Evolutionary conservation across 2,329 filamentous ascomycete species (phyloP), one percentile per base, ranked within the genome.

Genomic region (Scopulariopsis brevicaulis): DNA sequence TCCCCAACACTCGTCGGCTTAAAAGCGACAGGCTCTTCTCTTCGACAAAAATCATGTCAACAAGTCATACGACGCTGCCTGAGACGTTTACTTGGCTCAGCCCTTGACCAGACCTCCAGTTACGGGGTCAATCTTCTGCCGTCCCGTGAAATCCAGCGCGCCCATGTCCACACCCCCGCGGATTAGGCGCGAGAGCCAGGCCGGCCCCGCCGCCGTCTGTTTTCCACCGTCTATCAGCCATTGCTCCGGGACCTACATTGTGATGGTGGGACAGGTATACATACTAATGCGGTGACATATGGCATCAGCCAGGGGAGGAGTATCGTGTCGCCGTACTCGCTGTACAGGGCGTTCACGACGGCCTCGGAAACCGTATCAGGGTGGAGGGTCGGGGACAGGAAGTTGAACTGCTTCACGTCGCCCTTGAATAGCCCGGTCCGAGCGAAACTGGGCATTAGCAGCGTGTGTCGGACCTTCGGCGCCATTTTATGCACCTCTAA

Each of bases 401-500:
- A 56, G 43, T 62, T 60, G 0, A 59, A 54, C 40, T 61, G 59
- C 4, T n/a, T 25, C 24, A 57, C 59, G 28, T 62, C 60, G 4
- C 62, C 60, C 4, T 40, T 61, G 52, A 64, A 61, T 56, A 81
- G 72, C 1, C 74, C 72, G 0, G 79, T 82, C 48, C 70, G 68
- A 25, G 80, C 76, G 67, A 77, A 81, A 57, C 73, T 62, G 12
- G 60, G 46, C n/a, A 62, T 61, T 14, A 62, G 43, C 6, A 56
- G 18, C 15, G 54, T 48, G 18, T 28, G 43, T 12, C 82, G 71
- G 25, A 86, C 78, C 53, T 73, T 74, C 0, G 75, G 77, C 2
- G 81, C 81, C 28, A 74, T 67, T 6, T 75, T 77, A 43, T 70
- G 71, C 43, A 83, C 64, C 64, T 83, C 80, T 1, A 73, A 69